Evolutionary conservation across 371 early-diverging fungal species (phyloP).

Genomic region (Mortierella polycephala): DNA sequence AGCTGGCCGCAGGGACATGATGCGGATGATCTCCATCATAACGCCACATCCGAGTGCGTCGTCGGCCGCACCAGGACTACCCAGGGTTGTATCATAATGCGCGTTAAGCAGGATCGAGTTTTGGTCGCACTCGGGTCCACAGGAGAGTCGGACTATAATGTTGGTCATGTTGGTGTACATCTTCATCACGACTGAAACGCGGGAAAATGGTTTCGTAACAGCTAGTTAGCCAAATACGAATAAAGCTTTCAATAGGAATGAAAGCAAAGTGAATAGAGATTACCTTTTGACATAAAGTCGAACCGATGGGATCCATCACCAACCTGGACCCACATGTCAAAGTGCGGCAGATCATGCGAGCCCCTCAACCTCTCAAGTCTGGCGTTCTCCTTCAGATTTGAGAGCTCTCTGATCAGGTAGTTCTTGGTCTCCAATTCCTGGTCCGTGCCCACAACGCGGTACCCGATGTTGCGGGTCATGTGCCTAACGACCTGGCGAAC

Average conservation of each 20-base stretch:
- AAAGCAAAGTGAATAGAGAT: constrained; percentile 7
- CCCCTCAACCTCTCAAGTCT: constrained; percentile 12
- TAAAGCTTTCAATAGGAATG: neutral
- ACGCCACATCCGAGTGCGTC: constrained; percentile 79
- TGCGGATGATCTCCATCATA: constrained; percentile 78
- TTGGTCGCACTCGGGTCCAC: constrained; percentile 70
- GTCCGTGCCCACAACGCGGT: constrained; percentile 55
- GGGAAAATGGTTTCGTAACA: neutral
- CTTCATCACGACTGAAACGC: constrained; percentile 63
- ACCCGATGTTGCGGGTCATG: constrained; percentile 64
- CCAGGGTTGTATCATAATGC: constrained; percentile 76
- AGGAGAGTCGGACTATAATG: constrained; percentile 75
- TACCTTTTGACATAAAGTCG: constrained; percentile 78
- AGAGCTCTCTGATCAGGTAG: constrained; percentile 24
- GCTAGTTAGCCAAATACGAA: neutral
- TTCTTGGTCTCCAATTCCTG: constrained; percentile 25
- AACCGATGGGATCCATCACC: constrained; percentile 76
- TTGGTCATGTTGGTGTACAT: constrained; percentile 78
- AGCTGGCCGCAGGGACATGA: constrained; percentile 61
- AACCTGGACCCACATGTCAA: constrained; percentile 70
- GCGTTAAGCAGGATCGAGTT: constrained; percentile 76
- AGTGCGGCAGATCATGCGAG: constrained; percentile 54
- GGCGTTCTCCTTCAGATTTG: constrained; percentile 25
- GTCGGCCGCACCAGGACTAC: constrained; percentile 71
- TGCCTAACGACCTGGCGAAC: constrained; percentile 62